Conservation (phyloP, 345 rosid species). For the Eucalyptus brandiana region DNA sequence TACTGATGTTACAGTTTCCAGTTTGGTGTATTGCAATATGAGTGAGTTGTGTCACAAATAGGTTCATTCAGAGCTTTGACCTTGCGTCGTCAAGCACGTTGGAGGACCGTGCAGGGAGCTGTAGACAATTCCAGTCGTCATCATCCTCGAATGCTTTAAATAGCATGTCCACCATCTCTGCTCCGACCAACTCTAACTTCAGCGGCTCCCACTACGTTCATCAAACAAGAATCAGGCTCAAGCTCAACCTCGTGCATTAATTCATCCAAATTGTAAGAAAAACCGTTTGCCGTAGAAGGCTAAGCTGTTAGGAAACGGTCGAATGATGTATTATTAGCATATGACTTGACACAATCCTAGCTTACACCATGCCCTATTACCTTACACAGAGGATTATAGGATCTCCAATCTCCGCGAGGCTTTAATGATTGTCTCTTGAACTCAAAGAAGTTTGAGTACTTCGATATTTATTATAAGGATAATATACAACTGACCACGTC, state of each 20-base stretch:
- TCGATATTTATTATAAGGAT: not conserved
- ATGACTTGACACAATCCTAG: not conserved
- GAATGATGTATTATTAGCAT: not conserved
- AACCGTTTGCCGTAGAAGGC: not conserved
- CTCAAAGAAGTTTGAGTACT: not conserved
- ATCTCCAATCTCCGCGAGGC: not conserved
- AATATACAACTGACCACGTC: not conserved
- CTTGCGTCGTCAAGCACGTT: not conserved
- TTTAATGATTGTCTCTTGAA: not conserved
- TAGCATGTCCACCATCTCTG: not conserved
- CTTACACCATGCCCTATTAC: not conserved
- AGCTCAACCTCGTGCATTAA: not conserved
- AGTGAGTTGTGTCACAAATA: not conserved
- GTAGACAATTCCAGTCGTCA: not conserved
- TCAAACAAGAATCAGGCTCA: not conserved
- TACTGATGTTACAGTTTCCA: not conserved
- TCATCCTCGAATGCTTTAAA: not conserved
- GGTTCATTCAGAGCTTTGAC: not conserved
- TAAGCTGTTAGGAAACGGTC: not conserved
- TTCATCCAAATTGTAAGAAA: not conserved
- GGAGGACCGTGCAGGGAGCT: not conserved
- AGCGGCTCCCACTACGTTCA: not conserved
- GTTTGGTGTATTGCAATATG: not conserved
- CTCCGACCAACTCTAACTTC: not conserved
- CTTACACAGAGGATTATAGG: not conserved